Percentiles rank a stretch among this genome's conserved stretches.
phyloP scores from a whole-genome alignment of 441 rosid genomes.

The Bocquillonia castaneifolia region DNA sequence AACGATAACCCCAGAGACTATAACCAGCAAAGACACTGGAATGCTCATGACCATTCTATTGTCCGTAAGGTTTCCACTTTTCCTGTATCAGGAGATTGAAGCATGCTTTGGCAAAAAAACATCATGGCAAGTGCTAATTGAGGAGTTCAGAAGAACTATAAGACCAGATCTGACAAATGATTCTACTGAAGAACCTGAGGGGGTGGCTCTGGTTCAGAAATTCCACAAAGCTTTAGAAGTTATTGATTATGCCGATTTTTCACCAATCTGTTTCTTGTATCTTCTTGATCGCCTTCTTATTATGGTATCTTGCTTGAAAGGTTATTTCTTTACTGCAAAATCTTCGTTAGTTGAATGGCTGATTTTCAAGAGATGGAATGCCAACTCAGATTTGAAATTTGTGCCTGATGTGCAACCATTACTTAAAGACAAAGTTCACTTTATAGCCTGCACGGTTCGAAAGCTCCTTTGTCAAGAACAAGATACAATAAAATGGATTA shows the following conservation, averaged over 20 bases:
- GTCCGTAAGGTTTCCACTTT: background rate
- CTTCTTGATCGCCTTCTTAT: slow-evolving; percentile 6
- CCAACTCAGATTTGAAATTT: background rate
- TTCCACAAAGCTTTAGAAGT: background rate
- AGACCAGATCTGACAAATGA: background rate
- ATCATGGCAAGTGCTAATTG: background rate
- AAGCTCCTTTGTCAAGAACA: slow-evolving; percentile 19
- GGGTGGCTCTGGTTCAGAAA: background rate
- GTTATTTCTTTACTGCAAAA: background rate
- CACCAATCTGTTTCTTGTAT: slow-evolving; percentile 4
- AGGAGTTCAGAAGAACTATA: background rate
- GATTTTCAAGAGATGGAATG: background rate
- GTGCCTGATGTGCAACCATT: background rate
- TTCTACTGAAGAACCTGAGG: background rate
- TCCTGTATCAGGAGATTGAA: background rate
- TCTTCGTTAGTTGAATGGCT: slow-evolving; percentile 15
- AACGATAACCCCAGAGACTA: background rate
- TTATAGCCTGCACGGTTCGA: slow-evolving; percentile 4
- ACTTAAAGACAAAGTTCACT: background rate
- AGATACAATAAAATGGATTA: slow-evolving; percentile 33
- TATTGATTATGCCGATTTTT: background rate
- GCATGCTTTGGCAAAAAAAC: background rate
- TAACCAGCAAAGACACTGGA: slow-evolving; percentile 26
- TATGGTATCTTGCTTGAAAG: slow-evolving; percentile 10
- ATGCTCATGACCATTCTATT: background rate